phyloP scores from a whole-genome alignment of 371 early-diverging fungal species.

The Rhizomucor pusillus region DNA sequence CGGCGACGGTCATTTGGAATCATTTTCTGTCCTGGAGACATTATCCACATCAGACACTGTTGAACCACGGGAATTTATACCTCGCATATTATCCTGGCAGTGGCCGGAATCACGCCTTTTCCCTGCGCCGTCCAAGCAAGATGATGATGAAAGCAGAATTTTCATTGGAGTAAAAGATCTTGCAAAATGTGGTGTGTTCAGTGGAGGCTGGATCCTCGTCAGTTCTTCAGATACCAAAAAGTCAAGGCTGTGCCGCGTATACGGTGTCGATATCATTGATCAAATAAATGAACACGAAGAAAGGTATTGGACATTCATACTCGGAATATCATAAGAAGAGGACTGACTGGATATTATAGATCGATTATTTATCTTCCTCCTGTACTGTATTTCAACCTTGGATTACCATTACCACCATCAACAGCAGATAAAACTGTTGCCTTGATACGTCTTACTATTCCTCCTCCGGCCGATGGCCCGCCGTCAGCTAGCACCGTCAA shows the following conservation, averaged over 20 bases:
- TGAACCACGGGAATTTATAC: conserved; percentile 35
- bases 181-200: conserved; percentile 64
- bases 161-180: conserved; percentile 58
- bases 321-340: not conserved
- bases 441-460: conserved; percentile 31
- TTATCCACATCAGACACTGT: conserved; percentile 18
- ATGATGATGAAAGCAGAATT: conserved; percentile 58
- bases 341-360: too few relatives aligned
- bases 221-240: conserved; percentile 37
- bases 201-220: conserved; percentile 70
- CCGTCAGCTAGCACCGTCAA: conserved; percentile 64
- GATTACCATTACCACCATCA: conserved; percentile 40
- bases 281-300: conserved; percentile 13
- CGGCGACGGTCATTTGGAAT: conserved; percentile 8
- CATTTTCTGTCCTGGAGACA: conserved; percentile 17
- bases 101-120: conserved; percentile 53
- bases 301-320: conserved; percentile 9
- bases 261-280: conserved; percentile 30
- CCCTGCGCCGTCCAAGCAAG: conserved; percentile 47
- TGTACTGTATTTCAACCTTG: conserved; percentile 60
- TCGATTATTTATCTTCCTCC: conserved; percentile 51
- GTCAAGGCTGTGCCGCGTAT: conserved; percentile 49
- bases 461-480: conserved; percentile 45
- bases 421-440: conserved; percentile 16
- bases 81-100: conserved; percentile 31